Evolutionary conservation across 345 rosid species (phyloP).

Genomic region (Populus simonii): DNA sequence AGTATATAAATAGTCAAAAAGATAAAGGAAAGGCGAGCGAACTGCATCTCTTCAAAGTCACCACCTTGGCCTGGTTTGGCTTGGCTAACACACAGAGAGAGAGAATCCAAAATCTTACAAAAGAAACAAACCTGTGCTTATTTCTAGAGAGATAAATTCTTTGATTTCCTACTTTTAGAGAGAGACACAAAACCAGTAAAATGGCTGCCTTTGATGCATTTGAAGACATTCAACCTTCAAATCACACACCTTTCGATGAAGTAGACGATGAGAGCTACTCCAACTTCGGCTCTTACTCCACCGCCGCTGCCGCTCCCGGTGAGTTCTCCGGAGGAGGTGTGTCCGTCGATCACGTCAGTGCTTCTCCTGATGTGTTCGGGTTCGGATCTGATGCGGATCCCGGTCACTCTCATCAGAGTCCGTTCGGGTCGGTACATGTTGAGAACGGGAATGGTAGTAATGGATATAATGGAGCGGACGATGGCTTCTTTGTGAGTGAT

Average conservation of each 20-base stretch:
- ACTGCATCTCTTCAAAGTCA: neutral
- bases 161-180: neutral
- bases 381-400: constrained; percentile 45
- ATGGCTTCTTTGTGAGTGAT: constrained; percentile 44
- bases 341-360: constrained; percentile 35
- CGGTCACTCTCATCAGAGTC: constrained; percentile 42
- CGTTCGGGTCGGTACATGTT: constrained; percentile 43
- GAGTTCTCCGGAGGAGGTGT: constrained; percentile 32
- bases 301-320: constrained; percentile 10
- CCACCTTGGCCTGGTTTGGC: neutral
- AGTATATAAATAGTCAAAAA: neutral
- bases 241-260: constrained; percentile 38
- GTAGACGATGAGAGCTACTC: constrained; percentile 52
- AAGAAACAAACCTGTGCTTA: neutral
- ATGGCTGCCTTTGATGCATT: constrained; percentile 56
- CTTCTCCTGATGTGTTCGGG: constrained; percentile 49
- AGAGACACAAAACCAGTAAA: neutral
- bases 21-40: neutral
- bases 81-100: neutral
- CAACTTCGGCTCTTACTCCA: constrained; percentile 37
- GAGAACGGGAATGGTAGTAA: constrained; percentile 59
- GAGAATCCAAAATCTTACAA: neutral
- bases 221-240: constrained; percentile 32
- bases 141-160: neutral
- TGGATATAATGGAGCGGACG: constrained; percentile 34